These are phyloP conservation scores for Olyra latifolia DNA, from an alignment of 176 grass and related monocot species.

Conservation along the genomic window DNA sequence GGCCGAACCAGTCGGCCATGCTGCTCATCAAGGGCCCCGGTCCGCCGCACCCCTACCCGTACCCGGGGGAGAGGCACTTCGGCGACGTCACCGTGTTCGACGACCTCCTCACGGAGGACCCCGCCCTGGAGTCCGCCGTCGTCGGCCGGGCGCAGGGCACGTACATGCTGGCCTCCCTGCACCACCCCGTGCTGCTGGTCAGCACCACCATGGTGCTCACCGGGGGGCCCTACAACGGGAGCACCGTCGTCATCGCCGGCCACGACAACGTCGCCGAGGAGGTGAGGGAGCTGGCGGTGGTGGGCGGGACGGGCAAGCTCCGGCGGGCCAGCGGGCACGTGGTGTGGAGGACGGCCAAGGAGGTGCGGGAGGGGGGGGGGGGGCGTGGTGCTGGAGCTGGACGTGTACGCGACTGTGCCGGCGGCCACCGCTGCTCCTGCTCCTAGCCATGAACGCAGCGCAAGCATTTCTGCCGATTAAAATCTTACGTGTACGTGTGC, in stretches of 20 bases:
- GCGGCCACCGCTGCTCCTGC: not conserved
- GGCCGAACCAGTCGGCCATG: too few species aligned
- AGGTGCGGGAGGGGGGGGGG: not conserved
- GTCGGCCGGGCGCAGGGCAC: constrained; percentile 21
- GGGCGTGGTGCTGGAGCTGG: constrained; percentile 18
- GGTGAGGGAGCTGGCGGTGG: constrained; percentile 40
- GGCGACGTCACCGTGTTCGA: constrained; percentile 13
- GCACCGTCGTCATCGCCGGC: constrained; percentile 23
- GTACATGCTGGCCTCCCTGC: constrained; percentile 18
- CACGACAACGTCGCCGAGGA: not conserved
- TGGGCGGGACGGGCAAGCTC: constrained; percentile 27
- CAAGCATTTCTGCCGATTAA: too few species aligned
- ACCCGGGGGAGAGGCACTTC: too few species aligned
- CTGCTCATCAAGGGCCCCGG: too few species aligned
- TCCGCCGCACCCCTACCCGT: too few species aligned
- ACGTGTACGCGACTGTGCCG: constrained; percentile 25
- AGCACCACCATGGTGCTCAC: not conserved
- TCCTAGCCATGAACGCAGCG: too few species aligned
- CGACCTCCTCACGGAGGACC: constrained; percentile 7
- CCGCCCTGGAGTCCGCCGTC: not conserved
- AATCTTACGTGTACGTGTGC: too few species aligned
- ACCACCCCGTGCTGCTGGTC: not conserved
- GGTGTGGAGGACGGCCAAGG: constrained; percentile 25
- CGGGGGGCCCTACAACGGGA: constrained; percentile 24
- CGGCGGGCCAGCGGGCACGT: not conserved